Conservation (phyloP, 352 stramenopile species). For the Globisporangium megalacanthum region DNA sequence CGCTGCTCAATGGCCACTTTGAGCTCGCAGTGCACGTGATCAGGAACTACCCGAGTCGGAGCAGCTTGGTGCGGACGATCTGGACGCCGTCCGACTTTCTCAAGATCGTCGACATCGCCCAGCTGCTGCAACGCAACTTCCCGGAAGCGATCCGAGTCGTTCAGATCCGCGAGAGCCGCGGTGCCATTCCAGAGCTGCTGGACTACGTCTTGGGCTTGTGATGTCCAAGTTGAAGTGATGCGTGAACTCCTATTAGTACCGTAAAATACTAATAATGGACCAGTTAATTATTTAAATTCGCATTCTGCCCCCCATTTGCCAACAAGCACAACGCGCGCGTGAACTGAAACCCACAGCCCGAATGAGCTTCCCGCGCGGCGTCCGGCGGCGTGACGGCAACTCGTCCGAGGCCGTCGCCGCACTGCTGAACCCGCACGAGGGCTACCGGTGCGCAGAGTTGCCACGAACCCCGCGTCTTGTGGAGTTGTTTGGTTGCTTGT, state of each 20-base stretch:
- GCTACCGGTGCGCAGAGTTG: slow-evolving; percentile 29
- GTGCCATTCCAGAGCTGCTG: background rate
- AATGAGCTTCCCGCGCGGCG: slow-evolving; percentile 18
- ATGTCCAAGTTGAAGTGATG: too few species aligned
- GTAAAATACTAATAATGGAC: too few species aligned
- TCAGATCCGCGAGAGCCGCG: background rate
- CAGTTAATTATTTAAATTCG: background rate
- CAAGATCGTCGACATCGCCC: background rate
- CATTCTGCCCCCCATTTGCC: background rate
- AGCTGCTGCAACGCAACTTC: background rate
- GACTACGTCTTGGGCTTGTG: background rate
- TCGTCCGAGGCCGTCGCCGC: slow-evolving; percentile 60
- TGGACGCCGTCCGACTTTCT: background rate
- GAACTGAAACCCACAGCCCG: background rate
- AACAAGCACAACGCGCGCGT: too few species aligned
- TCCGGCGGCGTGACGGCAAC: slow-evolving; percentile 60
- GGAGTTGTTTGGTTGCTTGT: background rate
- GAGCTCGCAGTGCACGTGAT: background rate
- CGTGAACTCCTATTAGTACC: too few species aligned
- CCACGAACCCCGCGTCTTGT: background rate
- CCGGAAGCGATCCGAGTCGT: background rate
- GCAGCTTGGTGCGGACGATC: too few species aligned
- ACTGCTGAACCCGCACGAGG: slow-evolving; percentile 56
- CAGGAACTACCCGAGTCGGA: too few species aligned
- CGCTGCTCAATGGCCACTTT: background rate